Base-by-base conservation (phyloP, 805 yeast species). In the Torulaspora indica region DNA sequence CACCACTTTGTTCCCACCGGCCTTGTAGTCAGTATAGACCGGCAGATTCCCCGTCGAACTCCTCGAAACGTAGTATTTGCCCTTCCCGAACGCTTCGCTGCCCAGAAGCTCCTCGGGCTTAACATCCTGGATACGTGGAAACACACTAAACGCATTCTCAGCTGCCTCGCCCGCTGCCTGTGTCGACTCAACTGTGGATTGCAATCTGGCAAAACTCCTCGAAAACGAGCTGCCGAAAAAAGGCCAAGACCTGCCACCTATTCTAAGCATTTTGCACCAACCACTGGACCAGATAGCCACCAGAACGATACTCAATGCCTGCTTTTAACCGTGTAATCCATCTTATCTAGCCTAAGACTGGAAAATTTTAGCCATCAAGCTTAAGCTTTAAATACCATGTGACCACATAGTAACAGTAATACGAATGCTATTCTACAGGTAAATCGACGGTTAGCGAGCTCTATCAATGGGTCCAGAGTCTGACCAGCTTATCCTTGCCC, bases 401-500 rank as follows among this genome's bases (percentile, higher is more conserved):
- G 23, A 32, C 35, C 36, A 8, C 13, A 22, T n/a, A n/a, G n/a
- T n/a, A n/a, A n/a, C n/a, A 34, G 12, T 20, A 34, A 10, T 22
- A 37, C 8, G 20, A 18, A 32, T 42, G 31, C 31, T 37, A 31
- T 37, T 36, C 17, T 28, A 36, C 33, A 14, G 34, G 15, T 31
- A 14, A 31, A 8, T 15, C 8, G n/a, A 31, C 18, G 20, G 20
- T 31, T 8, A 8, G 8, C 18, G 17, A 13, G 7, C n/a, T 31
- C 27, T 27, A 14, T 53, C 60, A 82, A 60, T 82, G 87, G n/a
- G 93, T 79, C 98, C 98, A 93, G 47, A 93, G 70, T 58, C 97
- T 76, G 18, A 93, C 89, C 75, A 84, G 84, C 65, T 90, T 93
- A 64, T 93, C 98, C 61, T 89, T 90, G 41, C 98, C 98, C 15